These are phyloP conservation scores for Musa beccarii DNA, from an alignment of 176 grass and related monocot genomes.

Conservation along the genomic window DNA sequence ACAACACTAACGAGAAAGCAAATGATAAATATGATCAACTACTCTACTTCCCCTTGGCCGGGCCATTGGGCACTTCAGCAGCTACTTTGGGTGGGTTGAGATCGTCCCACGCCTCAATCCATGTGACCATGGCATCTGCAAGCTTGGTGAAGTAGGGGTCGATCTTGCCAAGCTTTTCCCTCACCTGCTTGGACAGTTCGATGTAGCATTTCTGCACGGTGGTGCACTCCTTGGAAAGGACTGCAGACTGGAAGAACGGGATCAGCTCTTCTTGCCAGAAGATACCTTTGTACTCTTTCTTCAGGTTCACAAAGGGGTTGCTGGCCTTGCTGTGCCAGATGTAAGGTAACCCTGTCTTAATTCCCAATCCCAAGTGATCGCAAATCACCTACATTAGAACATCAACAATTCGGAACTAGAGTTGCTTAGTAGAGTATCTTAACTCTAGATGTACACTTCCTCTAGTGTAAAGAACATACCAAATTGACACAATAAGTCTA, in stretches of 20 bases:
- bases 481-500: too few species aligned
- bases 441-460: too few species aligned
- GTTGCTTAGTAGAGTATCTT: too few species aligned
- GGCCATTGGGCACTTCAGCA: slow-evolving; percentile 20
- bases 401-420: too few species aligned
- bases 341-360: slow-evolving; percentile 94
- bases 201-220: slow-evolving; percentile 91
- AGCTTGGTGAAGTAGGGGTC: slow-evolving; percentile 39
- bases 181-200: slow-evolving; percentile 60
- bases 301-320: slow-evolving; percentile 97
- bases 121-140: slow-evolving; percentile 42
- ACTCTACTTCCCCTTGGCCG: slow-evolving; percentile 25
- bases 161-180: slow-evolving; percentile 40
- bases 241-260: slow-evolving; percentile 78
- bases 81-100: slow-evolving; percentile 26
- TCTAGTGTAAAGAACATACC: too few species aligned
- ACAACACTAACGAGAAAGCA: slow-evolving; percentile 11
- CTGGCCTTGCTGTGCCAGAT: slow-evolving; percentile 99
- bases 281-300: slow-evolving; percentile 96
- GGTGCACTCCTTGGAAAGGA: slow-evolving; percentile 60
- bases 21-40: not conserved
- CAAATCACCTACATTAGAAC: slow-evolving; percentile 67
- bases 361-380: slow-evolving; percentile 77
- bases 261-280: slow-evolving; percentile 99
- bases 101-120: slow-evolving; percentile 49